Percentiles rank a stretch among this genome's conserved stretches.
These are phyloP conservation scores for Protomyces inouyei DNA, from an alignment of 1,139 yeast genomes.

Conservation along the genomic window DNA sequence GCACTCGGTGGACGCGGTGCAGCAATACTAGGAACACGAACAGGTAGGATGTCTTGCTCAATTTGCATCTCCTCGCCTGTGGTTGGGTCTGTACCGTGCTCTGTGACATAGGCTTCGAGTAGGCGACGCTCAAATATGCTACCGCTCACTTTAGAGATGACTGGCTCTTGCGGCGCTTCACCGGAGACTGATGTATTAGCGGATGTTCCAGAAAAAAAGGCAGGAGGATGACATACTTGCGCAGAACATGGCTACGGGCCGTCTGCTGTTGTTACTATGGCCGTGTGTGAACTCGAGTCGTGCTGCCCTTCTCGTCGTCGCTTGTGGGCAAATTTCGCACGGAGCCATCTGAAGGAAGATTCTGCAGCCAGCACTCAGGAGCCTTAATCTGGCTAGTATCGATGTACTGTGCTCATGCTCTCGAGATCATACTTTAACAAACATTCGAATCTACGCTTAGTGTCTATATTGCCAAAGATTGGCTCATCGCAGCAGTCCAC, in stretches of 20 bases:
- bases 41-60: constrained; percentile 53
- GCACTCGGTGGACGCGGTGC: constrained; percentile 52
- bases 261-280: too few relatives aligned
- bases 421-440: too few relatives aligned
- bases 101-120: constrained; percentile 57
- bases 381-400: too few relatives aligned
- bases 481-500: too few relatives aligned
- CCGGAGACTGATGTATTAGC: constrained; percentile 14
- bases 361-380: too few relatives aligned
- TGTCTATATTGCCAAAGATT: too few relatives aligned
- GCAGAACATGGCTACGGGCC: background rate
- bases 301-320: too few relatives aligned
- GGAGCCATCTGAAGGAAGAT: too few relatives aligned
- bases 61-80: constrained; percentile 54
- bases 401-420: too few relatives aligned
- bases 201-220: background rate
- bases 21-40: constrained; percentile 41
- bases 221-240: background rate
- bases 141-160: constrained; percentile 33
- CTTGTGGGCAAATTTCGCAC: too few relatives aligned
- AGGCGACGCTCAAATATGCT: constrained; percentile 63
- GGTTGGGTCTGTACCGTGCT: constrained; percentile 72
- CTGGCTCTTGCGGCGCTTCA: constrained; percentile 23
- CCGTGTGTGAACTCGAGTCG: too few relatives aligned
- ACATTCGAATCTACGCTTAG: too few relatives aligned